These are phyloP conservation scores for Colletotrichum echinochloae DNA, from an alignment of 2,329 filamentous ascomycete genomes.

Conservation along the genomic window DNA sequence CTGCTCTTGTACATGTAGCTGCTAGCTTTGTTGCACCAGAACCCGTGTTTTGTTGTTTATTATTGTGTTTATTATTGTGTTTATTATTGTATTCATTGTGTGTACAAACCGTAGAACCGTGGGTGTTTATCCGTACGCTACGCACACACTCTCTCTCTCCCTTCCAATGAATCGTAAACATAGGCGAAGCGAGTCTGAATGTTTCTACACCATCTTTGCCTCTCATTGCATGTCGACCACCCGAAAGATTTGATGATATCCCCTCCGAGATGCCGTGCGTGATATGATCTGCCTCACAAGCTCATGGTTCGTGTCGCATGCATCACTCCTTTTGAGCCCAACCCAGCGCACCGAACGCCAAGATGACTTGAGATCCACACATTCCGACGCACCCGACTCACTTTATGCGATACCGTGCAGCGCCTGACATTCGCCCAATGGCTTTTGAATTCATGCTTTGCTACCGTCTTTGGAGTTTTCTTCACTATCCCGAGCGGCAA, in stretches of 20 bases:
- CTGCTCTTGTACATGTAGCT: neutral
- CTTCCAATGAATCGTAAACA: neutral
- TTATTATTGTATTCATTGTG: too few species aligned
- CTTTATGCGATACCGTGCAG: neutral
- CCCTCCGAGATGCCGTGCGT: neutral
- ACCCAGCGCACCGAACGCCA: conserved; percentile 11
- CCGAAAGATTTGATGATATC: neutral
- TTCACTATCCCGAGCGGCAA: neutral
- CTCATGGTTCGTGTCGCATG: too few species aligned
- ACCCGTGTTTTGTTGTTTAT: neutral
- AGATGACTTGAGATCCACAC: conserved; percentile 6
- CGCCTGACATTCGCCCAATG: conserved; percentile 8
- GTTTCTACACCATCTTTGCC: neutral
- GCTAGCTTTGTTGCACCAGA: neutral
- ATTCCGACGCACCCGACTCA: conserved; percentile 4
- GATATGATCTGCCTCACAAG: conserved; percentile 1
- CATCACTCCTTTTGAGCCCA: conserved; percentile 1
- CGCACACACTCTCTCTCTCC: neutral
- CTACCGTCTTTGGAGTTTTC: neutral
- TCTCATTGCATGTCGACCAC: neutral
- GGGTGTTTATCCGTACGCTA: too few species aligned
- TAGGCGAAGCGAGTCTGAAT: neutral
- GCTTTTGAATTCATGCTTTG: conserved; percentile 11
- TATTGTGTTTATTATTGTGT: neutral
- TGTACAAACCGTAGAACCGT: too few species aligned